Conservation (phyloP, 176 grass and related monocot genomes). For the Rhynchospora pubera region DNA sequence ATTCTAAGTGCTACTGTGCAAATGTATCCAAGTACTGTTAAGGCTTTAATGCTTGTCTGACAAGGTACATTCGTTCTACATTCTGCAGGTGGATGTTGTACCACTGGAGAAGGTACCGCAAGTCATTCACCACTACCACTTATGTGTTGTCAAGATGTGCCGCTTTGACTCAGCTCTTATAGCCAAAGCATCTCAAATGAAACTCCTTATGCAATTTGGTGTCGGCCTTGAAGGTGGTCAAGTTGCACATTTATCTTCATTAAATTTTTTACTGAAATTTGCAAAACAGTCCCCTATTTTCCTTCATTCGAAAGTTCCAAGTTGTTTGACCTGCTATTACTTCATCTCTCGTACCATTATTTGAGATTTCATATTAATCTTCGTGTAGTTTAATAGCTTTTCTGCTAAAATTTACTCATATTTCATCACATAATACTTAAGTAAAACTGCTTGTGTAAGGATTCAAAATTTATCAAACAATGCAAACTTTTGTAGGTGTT, state of each 20-base stretch:
- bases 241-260: conserved; percentile 7
- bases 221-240: conserved; percentile 85
- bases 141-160: conserved; percentile 71
- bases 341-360: neutral
- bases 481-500: conserved; percentile 46
- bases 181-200: conserved; percentile 75
- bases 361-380: neutral
- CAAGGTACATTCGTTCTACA: conserved; percentile 33
- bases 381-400: neutral
- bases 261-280: conserved; percentile 7
- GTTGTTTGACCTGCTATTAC: neutral
- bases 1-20: neutral
- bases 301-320: too few species aligned
- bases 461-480: neutral
- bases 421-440: neutral
- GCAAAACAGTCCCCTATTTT: too few species aligned
- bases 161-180: conserved; percentile 60
- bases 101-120: conserved; percentile 61
- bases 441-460: neutral
- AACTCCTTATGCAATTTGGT: conserved; percentile 92
- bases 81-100: conserved; percentile 71
- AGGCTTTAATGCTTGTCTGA: neutral
- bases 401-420: neutral
- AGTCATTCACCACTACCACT: conserved; percentile 67
- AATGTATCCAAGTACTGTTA: neutral